Conservation (phyloP, 2,329 filamentous ascomycete genomes). For the Fusarium veterinarium region DNA sequence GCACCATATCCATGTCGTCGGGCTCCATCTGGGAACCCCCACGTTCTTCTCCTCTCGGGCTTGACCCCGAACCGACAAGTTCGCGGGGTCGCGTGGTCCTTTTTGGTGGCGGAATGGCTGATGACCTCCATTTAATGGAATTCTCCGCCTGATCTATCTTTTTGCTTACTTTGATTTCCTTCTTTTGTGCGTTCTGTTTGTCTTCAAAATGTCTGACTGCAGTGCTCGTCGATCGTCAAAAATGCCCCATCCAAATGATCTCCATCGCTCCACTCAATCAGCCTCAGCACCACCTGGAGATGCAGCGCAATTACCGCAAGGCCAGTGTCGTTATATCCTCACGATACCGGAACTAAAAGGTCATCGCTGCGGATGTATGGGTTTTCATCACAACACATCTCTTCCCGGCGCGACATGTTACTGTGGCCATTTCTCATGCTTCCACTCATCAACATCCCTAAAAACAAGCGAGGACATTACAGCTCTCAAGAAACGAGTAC, state of each 20-base stretch:
- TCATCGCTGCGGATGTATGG: constrained; percentile 22
- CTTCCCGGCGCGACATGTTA: constrained; percentile 17
- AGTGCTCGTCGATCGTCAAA: neutral
- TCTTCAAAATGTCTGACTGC: neutral
- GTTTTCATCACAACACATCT: constrained; percentile 18
- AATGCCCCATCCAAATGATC: neutral
- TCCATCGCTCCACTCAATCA: constrained; percentile 15
- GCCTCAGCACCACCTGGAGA: constrained; percentile 23
- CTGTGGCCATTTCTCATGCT: constrained; percentile 22
- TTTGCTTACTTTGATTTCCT: neutral
- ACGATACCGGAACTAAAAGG: constrained; percentile 20
- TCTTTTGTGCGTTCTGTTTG: neutral
- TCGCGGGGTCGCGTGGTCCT: constrained; percentile 15
- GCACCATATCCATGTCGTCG: neutral
- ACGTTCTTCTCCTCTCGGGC: constrained; percentile 9
- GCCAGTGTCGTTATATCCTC: constrained; percentile 25
- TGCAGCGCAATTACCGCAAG: constrained; percentile 2
- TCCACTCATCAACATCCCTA: constrained; percentile 1
- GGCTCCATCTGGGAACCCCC: constrained; percentile 14
- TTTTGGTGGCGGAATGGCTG: neutral
- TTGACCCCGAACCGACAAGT: constrained; percentile 1
- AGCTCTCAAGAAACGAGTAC: neutral
- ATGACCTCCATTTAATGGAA: neutral
- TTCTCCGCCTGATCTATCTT: neutral
- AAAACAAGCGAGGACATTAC: constrained; percentile 4